Percentiles rank a stretch among this genome's conserved stretches.
Conservation (phyloP, 306 rosid species). For the Erythrophleum fordii region DNA sequence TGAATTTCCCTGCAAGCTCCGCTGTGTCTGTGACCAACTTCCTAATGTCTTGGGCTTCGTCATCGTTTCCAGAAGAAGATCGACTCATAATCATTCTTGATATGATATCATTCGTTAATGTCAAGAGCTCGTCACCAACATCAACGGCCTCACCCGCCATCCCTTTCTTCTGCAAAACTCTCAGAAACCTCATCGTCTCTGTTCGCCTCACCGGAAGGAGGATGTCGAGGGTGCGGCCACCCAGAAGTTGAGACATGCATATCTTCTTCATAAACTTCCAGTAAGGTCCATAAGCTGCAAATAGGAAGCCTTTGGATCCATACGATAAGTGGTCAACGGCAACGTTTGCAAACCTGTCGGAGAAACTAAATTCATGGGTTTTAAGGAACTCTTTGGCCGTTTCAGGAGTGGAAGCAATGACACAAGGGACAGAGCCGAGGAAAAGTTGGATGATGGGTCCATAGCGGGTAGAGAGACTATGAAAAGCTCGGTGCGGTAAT, state of each 20-base stretch:
- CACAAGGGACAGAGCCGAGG: conserved; percentile 50
- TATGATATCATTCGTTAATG: conserved; percentile 38
- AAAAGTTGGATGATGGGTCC: conserved; percentile 51
- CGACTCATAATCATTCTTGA: conserved; percentile 56
- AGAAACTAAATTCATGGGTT: conserved; percentile 48
- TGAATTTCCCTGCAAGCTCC: conserved; percentile 48
- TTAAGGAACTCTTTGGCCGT: conserved; percentile 54
- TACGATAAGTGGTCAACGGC: conserved; percentile 41
- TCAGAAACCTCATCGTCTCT: conserved; percentile 41
- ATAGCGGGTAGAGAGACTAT: conserved; percentile 45
- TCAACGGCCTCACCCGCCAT: conserved; percentile 38
- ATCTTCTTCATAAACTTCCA: conserved; percentile 65
- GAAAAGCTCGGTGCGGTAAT: conserved; percentile 46
- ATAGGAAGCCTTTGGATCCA: conserved; percentile 40
- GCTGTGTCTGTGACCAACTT: conserved; percentile 41
- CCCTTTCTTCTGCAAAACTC: conserved; percentile 25
- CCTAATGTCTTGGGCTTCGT: conserved; percentile 45
- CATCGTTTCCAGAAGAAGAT: conserved; percentile 43
- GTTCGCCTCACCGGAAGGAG: conserved; percentile 30
- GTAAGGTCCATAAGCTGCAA: conserved; percentile 52
- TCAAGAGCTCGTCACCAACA: conserved; percentile 43
- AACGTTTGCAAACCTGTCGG: conserved; percentile 14
- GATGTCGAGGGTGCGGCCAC: conserved; percentile 44
- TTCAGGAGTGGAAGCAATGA: conserved; percentile 53
- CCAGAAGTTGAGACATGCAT: conserved; percentile 55